These are phyloP conservation scores for Bruguiera parviflora DNA, from an alignment of 345 rosid species.

Conservation along the genomic window DNA sequence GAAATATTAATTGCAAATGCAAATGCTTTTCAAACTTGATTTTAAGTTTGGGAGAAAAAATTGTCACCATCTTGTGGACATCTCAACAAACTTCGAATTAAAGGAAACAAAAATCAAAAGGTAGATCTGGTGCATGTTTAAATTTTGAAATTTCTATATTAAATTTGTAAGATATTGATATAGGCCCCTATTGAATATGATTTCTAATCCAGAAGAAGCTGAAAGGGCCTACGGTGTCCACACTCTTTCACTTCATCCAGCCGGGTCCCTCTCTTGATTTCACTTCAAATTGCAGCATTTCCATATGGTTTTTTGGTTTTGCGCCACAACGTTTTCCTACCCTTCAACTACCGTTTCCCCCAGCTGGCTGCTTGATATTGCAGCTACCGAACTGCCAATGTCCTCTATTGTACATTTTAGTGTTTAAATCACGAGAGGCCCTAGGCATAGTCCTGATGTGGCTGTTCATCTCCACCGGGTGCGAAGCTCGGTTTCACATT, in stretches of 20 bases:
- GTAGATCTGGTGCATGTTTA: not conserved
- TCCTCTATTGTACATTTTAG: not conserved
- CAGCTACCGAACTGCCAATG: slow-evolving; percentile 18
- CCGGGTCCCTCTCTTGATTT: slow-evolving; percentile 1
- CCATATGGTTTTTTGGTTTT: not conserved
- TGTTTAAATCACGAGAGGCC: not conserved
- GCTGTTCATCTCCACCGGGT: not conserved
- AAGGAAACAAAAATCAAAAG: not conserved
- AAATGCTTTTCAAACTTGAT: not conserved
- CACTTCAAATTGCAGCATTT: slow-evolving; percentile 23
- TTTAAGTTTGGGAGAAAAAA: not conserved
- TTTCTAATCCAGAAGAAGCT: slow-evolving; percentile 11
- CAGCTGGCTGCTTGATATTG: slow-evolving; percentile 35
- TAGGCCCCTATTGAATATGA: slow-evolving; percentile 1
- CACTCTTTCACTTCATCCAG: not conserved
- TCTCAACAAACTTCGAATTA: not conserved
- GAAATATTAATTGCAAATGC: too few species aligned
- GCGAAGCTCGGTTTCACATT: too few species aligned
- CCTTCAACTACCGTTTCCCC: slow-evolving; percentile 13
- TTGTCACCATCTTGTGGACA: not conserved
- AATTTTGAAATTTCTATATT: not conserved
- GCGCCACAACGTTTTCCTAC: not conserved
- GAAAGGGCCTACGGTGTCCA: not conserved
- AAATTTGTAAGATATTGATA: not conserved
- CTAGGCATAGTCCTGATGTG: not conserved